phyloP scores from a whole-genome alignment of 805 yeast genomes.

The Lachancea kluyveri region DNA sequence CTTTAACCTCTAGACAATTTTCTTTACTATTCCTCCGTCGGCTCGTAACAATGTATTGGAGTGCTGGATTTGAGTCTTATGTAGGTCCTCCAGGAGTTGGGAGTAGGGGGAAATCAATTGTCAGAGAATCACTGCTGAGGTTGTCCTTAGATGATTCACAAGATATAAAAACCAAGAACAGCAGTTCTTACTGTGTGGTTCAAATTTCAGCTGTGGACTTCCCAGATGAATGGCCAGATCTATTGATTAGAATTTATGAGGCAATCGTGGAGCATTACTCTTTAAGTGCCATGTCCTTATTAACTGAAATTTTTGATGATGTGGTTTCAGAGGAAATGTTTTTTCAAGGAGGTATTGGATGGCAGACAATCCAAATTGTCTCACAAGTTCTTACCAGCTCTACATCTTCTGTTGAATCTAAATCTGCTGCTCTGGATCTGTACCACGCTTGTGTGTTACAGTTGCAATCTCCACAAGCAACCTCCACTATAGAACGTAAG shows the following conservation, averaged over 20 bases:
- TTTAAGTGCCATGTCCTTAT: conserved; percentile 51
- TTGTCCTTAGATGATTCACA: conserved; percentile 39
- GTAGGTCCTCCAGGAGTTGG: conserved; percentile 53
- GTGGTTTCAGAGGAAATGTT: conserved; percentile 81
- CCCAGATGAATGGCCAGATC: conserved; percentile 93
- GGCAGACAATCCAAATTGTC: conserved; percentile 45
- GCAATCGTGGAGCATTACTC: conserved; percentile 30
- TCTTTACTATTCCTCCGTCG: conserved; percentile 62
- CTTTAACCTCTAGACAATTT: conserved; percentile 47
- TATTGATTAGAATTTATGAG: conserved; percentile 44
- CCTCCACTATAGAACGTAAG: conserved; percentile 15
- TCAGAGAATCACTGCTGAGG: conserved; percentile 46
- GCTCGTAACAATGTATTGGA: conserved; percentile 71
- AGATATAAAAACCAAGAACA: conserved; percentile 55
- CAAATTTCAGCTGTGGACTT: conserved; percentile 85
- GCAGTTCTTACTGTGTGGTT: conserved; percentile 68
- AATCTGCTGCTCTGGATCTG: conserved; percentile 43
- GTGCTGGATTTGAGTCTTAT: conserved; percentile 73
- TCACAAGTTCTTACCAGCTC: conserved; percentile 32
- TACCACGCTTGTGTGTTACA: conserved; percentile 49
- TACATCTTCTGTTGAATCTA: conserved; percentile 32
- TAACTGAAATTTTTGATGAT: conserved; percentile 80
- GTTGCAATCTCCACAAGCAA: conserved; percentile 28
- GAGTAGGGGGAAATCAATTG: conserved; percentile 42
- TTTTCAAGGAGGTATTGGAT: conserved; percentile 67